Base-by-base conservation (phyloP, 139 green algal genomes). In the Bryopsis sp. region DNA sequence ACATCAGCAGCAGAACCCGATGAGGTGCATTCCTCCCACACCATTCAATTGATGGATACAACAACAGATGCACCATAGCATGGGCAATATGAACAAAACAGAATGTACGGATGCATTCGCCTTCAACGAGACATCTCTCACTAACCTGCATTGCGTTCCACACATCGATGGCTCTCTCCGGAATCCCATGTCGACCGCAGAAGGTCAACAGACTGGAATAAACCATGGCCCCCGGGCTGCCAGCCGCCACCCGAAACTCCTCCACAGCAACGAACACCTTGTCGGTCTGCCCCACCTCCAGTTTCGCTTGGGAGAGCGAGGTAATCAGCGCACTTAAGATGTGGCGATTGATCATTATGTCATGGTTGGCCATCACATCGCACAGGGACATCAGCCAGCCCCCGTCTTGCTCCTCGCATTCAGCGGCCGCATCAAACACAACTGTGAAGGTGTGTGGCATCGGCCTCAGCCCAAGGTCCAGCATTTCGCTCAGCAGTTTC, bases 321-420 rank as follows among this genome's bases (percentile, higher is more conserved):
- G 75, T 60, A 54, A 85, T 81, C 58, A 86, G 78, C 1, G 74
- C 54, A 22, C 68, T 78, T 11, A 86, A 7, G 3, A 85, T 72
- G 38, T 73, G 70, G 37, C 77, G 63, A 70, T 86, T 86, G 34
- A 74, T 58, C 38, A 37, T 4, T 2, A 68, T 15, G 22, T 35
- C 38, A 60, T 68, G 48, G 29, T 1, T 8, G 33, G 36, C 24
- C 28, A 65, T 58, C 15, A 47, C 33, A 76, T 36, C 28, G 7
- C 38, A 7, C 28, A 72, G 4, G 22, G 36, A 22, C 38, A 81
- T 50, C 59, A 82, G 31, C 76, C 76, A 82, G 22, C 33, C 26
- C 1, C n/a, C 48, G 28, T 81, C 78, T 3, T 31, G 22, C 6
- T 35, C 11, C 24, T 39, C 26, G 3, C 28, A 48, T 19, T 67